Base-by-base conservation (phyloP, 192 early-diverging fungal species). In the Dissophora ornata region DNA sequence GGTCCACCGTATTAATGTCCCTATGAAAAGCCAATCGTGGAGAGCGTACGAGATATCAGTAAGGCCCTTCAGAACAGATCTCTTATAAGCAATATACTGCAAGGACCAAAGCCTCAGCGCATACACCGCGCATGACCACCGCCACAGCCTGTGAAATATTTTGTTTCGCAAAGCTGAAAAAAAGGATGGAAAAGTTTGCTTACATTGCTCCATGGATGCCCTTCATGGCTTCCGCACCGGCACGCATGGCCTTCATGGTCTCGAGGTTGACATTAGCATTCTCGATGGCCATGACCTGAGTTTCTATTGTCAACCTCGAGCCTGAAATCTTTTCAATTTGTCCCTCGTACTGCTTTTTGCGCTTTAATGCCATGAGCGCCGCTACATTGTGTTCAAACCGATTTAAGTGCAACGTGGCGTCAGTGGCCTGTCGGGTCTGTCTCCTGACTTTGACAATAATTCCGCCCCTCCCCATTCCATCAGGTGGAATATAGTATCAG, bases 231-330 rank as follows among this genome's bases (percentile, higher is more conserved):
- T 92, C 90, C 21, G 95, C 93, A 69, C 93, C 97, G 28, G 88
- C 86, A 70, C 91, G 85, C 96, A 99, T 95, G 9, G 96, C 95
- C 69, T 94, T 91, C 90, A 99, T 95, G 0, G 93, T 93, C 70
- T 97, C 95, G 42, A 96, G 65, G 79, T 99, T 98, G 51, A 98
- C 90, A 75, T 97, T 98, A 45, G 96, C 95, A 52, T 87, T 93
- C 71, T 99, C 97, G 57, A 99, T 97, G 5, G 95, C 90, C 92
- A 96, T 94, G 28, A 92, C 91, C 80, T 98, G 97, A 15, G 90
- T 89, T 62, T 99, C 97, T 46, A 99, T 88, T 41, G 95, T 96
- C 89, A 97, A 86, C 26, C 93, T 85, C 18, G 94, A 87, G 8
- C 94, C 95, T 52, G 86, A 88, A 63, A 98, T 90, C 79, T 96